Conservation (phyloP, 2,329 filamentous ascomycete genomes). For the Exophiala lecanii-corni region DNA sequence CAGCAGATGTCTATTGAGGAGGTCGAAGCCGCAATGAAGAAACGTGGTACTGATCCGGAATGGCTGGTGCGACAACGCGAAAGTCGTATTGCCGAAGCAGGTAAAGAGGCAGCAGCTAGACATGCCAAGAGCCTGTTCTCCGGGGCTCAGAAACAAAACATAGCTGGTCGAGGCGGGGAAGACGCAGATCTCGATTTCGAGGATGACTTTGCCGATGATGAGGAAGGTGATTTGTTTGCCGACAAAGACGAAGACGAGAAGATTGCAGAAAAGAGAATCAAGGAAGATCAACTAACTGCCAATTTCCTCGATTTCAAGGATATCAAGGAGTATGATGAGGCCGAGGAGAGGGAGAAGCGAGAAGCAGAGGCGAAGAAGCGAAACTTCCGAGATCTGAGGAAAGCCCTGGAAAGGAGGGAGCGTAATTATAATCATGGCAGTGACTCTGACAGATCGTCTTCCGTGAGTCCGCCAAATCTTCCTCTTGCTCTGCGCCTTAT, state of each 20-base stretch:
- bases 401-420: slow-evolving; percentile 77
- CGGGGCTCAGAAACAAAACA: slow-evolving; percentile 25
- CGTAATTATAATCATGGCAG: slow-evolving; percentile 82
- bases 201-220: slow-evolving; percentile 80
- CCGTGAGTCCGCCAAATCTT: slow-evolving; percentile 39
- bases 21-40: slow-evolving; percentile 76
- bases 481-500: slow-evolving; percentile 28
- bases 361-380: slow-evolving; percentile 66
- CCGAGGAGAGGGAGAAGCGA: slow-evolving; percentile 57
- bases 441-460: slow-evolving; percentile 55
- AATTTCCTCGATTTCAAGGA: slow-evolving; percentile 78
- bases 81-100: slow-evolving; percentile 50
- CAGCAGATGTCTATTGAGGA: slow-evolving; percentile 75
- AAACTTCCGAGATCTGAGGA: slow-evolving; percentile 71
- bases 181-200: slow-evolving; percentile 65
- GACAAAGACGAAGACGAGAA: slow-evolving; percentile 79
- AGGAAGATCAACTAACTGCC: slow-evolving; percentile 76
- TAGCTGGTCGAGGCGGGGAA: slow-evolving; percentile 35
- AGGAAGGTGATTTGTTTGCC: slow-evolving; percentile 66
- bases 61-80: slow-evolving; percentile 70
- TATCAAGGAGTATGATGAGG: slow-evolving; percentile 64
- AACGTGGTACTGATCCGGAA: slow-evolving; percentile 68
- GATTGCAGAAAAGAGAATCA: slow-evolving; percentile 66
- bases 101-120: slow-evolving; percentile 53
- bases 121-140: slow-evolving; percentile 43